phyloP scores from a whole-genome alignment of 1,139 yeast species.

The Saccharomyces hybrid region DNA sequence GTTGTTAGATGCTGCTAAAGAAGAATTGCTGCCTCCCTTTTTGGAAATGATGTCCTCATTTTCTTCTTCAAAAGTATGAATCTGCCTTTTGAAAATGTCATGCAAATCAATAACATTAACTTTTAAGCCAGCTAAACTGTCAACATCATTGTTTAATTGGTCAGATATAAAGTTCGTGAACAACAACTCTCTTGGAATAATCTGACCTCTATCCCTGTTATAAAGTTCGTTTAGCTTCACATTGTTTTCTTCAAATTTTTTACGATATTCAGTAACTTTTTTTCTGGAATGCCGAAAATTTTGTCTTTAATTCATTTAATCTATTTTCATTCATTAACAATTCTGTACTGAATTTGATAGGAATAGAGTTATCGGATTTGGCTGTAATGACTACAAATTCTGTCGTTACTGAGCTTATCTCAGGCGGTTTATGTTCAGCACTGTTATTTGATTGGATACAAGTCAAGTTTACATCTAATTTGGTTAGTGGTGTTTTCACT shows the following conservation, averaged over 20 bases:
- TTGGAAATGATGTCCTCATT: conserved; percentile 7
- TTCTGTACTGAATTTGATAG: conserved; percentile 28
- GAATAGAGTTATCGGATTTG: conserved; percentile 31
- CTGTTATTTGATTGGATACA: conserved; percentile 27
- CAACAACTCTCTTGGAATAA: conserved; percentile 13
- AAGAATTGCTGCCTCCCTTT: conserved; percentile 2
- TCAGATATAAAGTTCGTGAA: conserved; percentile 23
- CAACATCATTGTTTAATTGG: conserved; percentile 20
- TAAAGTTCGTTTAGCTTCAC: conserved; percentile 16
- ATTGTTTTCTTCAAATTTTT: conserved; percentile 15
- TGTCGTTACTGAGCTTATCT: conserved; percentile 19
- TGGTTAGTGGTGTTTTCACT: conserved; percentile 22
- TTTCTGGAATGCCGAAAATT: conserved; percentile 11
- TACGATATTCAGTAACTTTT: conserved; percentile 11
- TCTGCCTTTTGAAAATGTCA: conserved; percentile 26
- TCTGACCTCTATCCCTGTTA: conserved; percentile 11
- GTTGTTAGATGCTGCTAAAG: conserved; percentile 5
- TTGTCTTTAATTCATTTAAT: conserved; percentile 10
- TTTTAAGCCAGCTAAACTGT: conserved; percentile 21
- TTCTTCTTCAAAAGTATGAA: conserved; percentile 11
- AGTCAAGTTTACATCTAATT: conserved; percentile 24
- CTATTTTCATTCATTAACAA: conserved; percentile 18
- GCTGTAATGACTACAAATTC: conserved; percentile 26
- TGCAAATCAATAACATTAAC: conserved; percentile 14
- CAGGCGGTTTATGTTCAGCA: conserved; percentile 24